These are phyloP conservation scores for Gliomastix tumulicola DNA, from an alignment of 2,329 filamentous ascomycete species.

Conservation along the genomic window DNA sequence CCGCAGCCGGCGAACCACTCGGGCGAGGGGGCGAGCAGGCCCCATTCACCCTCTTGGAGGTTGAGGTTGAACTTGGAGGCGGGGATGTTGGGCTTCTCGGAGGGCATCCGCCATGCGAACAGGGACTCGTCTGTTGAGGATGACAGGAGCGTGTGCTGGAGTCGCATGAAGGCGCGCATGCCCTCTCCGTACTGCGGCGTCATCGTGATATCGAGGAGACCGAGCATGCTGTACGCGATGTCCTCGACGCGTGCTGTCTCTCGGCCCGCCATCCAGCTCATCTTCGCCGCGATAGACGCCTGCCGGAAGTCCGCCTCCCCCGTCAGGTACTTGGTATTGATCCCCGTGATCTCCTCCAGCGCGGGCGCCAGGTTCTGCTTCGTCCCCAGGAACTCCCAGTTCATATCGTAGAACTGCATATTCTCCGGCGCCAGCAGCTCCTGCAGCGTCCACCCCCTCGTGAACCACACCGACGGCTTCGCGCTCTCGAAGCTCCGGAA, in stretches of 20 bases:
- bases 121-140: conserved; percentile 15
- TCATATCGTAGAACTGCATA: conserved; percentile 18
- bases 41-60: neutral
- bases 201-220: conserved; percentile 20
- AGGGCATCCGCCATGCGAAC: conserved; percentile 13
- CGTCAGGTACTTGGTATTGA: neutral
- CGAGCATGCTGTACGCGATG: conserved; percentile 17
- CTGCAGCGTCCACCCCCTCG: conserved; percentile 51
- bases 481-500: neutral
- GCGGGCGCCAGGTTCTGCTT: conserved; percentile 1
- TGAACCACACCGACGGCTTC: conserved; percentile 15
- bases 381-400: conserved; percentile 10
- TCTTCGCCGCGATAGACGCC: neutral
- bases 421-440: conserved; percentile 48
- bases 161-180: conserved; percentile 9
- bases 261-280: conserved; percentile 17
- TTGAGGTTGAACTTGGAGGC: neutral
- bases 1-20: neutral
- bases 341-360: conserved; percentile 5
- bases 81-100: neutral
- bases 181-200: conserved; percentile 18
- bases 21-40: neutral
- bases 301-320: neutral
- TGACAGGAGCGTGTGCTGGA: conserved; percentile 17
- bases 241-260: conserved; percentile 17